These are phyloP conservation scores for Apiotrichum mycotoxinovorans DNA, from an alignment of 1,284 basidiomycete species.

Conservation along the genomic window DNA sequence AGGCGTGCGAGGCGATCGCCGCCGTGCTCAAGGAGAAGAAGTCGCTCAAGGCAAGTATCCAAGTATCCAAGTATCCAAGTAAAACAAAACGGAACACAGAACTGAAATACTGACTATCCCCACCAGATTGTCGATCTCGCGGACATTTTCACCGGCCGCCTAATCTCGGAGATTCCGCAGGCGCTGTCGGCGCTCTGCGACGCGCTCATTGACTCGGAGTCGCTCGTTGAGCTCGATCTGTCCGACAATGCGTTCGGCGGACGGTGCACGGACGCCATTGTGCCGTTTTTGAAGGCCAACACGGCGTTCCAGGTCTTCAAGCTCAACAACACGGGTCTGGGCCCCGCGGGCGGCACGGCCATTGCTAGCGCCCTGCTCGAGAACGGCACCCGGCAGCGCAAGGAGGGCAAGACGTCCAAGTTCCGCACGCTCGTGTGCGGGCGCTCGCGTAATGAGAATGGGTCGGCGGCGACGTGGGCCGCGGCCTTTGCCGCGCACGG, in stretches of 20 bases:
- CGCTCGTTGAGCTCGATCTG: slow-evolving; percentile 82
- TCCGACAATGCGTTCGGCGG: slow-evolving; percentile 97
- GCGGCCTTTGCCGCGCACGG: slow-evolving; percentile 82
- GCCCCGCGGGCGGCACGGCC: slow-evolving; percentile 81
- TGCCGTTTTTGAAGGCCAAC: slow-evolving; percentile 79
- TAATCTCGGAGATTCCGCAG: slow-evolving; percentile 91
- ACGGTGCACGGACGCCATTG: slow-evolving; percentile 90
- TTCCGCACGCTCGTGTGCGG: slow-evolving; percentile 85
- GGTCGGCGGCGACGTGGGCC: slow-evolving; percentile 78
- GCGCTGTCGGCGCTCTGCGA: slow-evolving; percentile 86
- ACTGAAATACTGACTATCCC: background rate
- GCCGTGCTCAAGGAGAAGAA: slow-evolving; percentile 71
- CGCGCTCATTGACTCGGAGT: slow-evolving; percentile 72
- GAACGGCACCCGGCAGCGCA: slow-evolving; percentile 68
- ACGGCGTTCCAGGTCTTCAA: slow-evolving; percentile 75
- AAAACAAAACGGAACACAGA: no score
- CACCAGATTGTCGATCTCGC: slow-evolving; percentile 86
- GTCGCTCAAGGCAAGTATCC: slow-evolving; percentile 68
- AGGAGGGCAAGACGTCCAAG: slow-evolving; percentile 63
- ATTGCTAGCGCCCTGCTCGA: slow-evolving; percentile 79
- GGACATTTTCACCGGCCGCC: slow-evolving; percentile 95
- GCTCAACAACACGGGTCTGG: slow-evolving; percentile 96
- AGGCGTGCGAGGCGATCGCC: slow-evolving; percentile 81
- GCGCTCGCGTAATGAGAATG: slow-evolving; percentile 90
- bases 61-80: no score